phyloP scores from a whole-genome alignment of 306 rosid species.

The Cicer chorassanicum region DNA sequence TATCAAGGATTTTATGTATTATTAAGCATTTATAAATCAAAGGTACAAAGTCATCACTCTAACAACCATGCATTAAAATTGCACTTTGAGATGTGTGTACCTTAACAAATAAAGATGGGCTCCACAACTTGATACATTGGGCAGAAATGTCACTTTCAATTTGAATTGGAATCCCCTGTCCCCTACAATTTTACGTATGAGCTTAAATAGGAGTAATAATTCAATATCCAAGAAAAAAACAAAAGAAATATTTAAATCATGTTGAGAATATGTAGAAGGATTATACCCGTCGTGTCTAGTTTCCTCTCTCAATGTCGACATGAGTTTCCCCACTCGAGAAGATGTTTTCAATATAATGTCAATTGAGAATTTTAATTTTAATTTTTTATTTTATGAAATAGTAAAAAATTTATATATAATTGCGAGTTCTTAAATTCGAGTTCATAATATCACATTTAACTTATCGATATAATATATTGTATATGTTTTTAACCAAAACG shows the following conservation, averaged over 20 bases:
- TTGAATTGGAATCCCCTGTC: constrained; percentile 26
- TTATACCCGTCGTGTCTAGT: not conserved
- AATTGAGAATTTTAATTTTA: not conserved
- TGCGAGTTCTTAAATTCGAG: fast-evolving
- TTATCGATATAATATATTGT: too few species aligned
- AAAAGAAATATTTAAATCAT: constrained; percentile 17
- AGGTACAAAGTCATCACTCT: constrained; percentile 39
- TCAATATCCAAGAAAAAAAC: constrained; percentile 31
- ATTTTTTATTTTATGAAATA: not conserved
- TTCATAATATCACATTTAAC: too few species aligned
- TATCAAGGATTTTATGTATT: not conserved
- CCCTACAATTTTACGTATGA: constrained; percentile 40
- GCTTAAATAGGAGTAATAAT: constrained; percentile 25
- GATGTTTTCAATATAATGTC: not conserved
- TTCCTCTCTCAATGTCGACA: not conserved
- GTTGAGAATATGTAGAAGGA: not conserved
- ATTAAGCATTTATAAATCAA: constrained; percentile 12
- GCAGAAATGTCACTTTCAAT: constrained; percentile 40
- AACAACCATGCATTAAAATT: constrained; percentile 40
- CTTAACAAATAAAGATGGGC: constrained; percentile 32
- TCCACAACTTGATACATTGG: constrained; percentile 33
- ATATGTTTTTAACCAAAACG: not conserved
- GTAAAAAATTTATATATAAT: too few species aligned
- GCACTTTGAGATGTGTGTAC: constrained; percentile 38
- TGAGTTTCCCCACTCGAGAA: constrained; percentile 2